Conservation (phyloP, 768 basidiomycete genomes). For the Phanerodontia chrysosporium region DNA sequence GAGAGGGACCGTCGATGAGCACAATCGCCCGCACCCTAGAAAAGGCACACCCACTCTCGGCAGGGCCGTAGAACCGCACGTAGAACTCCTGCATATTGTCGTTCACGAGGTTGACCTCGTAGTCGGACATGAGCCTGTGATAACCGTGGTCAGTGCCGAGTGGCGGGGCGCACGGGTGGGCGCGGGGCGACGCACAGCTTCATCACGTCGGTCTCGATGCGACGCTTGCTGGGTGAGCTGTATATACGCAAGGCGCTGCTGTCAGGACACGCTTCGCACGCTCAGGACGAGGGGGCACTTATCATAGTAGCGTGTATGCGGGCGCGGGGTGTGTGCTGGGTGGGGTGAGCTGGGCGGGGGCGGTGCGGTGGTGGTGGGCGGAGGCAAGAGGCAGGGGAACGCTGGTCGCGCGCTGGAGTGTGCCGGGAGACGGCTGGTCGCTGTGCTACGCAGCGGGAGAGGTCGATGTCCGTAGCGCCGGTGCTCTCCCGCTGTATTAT, state of each 20-base stretch:
- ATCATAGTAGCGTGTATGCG: constrained; percentile 46
- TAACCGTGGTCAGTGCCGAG: constrained; percentile 5
- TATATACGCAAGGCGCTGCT: constrained; percentile 29
- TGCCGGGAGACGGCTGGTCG: neutral
- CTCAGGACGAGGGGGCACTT: constrained; percentile 30
- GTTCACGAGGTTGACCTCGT: constrained; percentile 95
- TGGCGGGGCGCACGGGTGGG: neutral
- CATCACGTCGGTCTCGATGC: constrained; percentile 99
- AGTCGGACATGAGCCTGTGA: constrained; percentile 93
- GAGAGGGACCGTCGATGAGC: neutral
- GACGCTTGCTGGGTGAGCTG: constrained; percentile 83
- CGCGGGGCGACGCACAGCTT: constrained; percentile 66
- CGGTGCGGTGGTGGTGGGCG: neutral
- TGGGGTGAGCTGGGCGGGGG: neutral
- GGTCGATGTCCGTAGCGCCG: neutral
- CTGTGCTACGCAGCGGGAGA: neutral
- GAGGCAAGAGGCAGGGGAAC: neutral
- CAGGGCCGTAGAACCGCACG: constrained; percentile 90
- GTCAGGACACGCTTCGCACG: constrained; percentile 23
- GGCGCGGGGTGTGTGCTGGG: neutral
- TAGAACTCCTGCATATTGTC: constrained; percentile 99
- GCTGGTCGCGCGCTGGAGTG: neutral
- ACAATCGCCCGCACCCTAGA: neutral
- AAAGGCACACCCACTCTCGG: constrained; percentile 73
- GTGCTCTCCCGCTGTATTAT: neutral